Evolutionary conservation across 2,329 filamentous ascomycete genomes (phyloP).

Genomic region (Stylonectria norvegica): DNA sequence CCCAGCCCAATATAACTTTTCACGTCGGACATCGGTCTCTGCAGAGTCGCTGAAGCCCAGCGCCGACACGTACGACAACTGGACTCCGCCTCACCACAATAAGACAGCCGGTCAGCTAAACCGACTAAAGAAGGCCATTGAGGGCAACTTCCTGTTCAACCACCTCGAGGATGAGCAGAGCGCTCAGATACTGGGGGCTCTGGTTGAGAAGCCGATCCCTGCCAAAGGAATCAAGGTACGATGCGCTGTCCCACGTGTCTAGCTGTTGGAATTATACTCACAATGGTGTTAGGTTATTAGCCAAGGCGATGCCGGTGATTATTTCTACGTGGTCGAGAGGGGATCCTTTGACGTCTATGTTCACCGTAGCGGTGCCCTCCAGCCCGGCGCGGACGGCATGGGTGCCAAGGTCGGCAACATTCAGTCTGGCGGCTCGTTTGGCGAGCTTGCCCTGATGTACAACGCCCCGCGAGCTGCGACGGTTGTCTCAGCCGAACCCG

Average conservation of each 20-base stretch:
- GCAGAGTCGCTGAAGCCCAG: conserved; percentile 93
- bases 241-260: background rate
- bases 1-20: conserved; percentile 90
- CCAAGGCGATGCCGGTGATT: conserved; percentile 94
- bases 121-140: conserved; percentile 76
- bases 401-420: conserved; percentile 79
- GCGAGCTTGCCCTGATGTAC: conserved; percentile 97
- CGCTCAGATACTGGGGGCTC: conserved; percentile 78
- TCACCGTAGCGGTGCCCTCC: conserved; percentile 70
- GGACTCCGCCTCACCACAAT: conserved; percentile 79
- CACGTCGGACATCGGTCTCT: conserved; percentile 90
- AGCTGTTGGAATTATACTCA: conserved; percentile 19
- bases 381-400: conserved; percentile 77
- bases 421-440: conserved; percentile 87
- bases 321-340: conserved; percentile 94
- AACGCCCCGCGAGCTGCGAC: conserved; percentile 95
- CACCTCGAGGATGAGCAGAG: conserved; percentile 94
- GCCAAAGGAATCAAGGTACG: conserved; percentile 74
- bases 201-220: conserved; percentile 93
- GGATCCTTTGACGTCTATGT: conserved; percentile 90
- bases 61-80: conserved; percentile 79
- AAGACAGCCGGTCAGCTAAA: conserved; percentile 79
- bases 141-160: conserved; percentile 88
- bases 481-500: conserved; percentile 75
- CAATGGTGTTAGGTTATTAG: conserved; percentile 70